Base-by-base conservation (phyloP, 176 grass and related monocot species). In the Ensete glaucum region DNA sequence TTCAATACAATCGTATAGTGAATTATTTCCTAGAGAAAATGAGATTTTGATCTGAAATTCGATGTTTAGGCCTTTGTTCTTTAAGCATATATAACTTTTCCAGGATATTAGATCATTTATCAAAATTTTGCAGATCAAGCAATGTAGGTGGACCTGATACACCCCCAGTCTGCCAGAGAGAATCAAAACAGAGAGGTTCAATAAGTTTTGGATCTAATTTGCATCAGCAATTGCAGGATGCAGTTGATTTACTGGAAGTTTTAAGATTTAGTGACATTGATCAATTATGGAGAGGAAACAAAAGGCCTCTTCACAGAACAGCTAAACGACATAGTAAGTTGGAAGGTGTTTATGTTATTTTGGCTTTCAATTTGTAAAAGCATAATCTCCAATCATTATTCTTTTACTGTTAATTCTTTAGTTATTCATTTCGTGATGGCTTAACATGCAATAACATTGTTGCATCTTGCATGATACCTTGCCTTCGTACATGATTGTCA, bases 261-360 rank as follows among this genome's bases (percentile, higher is more conserved):
- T 81, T 96, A 72, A 87, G 78, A 27, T 55, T 60, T 65, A 81
- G 76, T 64, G 77, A 86, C 53, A 64, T 81, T 19, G 71, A 92
- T 74, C 75, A 55, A 58, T 86, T 74, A 49, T 88, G 90, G 93
- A 76, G 65, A 51, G 85, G 83, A 74, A 77, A 79, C 79, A 86
- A 85, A 87, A 85, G 81, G 81, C 67, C 83, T 72, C 76, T 80
- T 12, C 85, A 88, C 27, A 82, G 93, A 88, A 86, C 81, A 74
- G 71, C 85, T 78, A 90, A 81, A 86, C 87, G 90, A 64, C 87
- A 85, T 11, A 83, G 80, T 62, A 78, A 82, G 66, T 81, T 92
- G 2, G 23, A 69, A 2, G 74, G 81, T 43, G 23, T 84, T 19
- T 69, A 74, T 96, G 52, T 78, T 71, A 56, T n/a, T 50, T 75